phyloP scores from a whole-genome alignment of 495 filamentous ascomycete genomes.

The Astrocystis sublimbata region DNA sequence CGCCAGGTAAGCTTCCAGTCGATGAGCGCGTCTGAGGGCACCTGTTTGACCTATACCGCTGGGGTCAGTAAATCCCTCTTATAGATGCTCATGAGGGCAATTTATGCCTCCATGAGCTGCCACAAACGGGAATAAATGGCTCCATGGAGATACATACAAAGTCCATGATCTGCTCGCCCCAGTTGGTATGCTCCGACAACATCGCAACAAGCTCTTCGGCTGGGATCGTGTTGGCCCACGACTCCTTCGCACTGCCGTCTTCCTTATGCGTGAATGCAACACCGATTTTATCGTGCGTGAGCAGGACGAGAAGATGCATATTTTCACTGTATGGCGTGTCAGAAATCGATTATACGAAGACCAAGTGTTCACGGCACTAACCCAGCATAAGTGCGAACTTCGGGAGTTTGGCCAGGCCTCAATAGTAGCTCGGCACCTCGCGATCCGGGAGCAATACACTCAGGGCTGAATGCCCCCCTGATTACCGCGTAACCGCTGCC shows the following conservation, averaged over 20 bases:
- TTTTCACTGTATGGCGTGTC: neutral
- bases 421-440: constrained; percentile 1
- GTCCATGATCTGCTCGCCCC: constrained; percentile 56
- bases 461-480: constrained; percentile 4
- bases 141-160: no score
- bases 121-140: no score
- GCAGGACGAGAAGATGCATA: constrained; percentile 45
- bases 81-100: no score
- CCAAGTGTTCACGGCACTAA: constrained; percentile 43
- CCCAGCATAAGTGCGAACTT: constrained; percentile 11
- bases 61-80: no score
- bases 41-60: no score
- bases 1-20: constrained; percentile 67
- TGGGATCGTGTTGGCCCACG: constrained; percentile 54
- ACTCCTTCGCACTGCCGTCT: constrained; percentile 54
- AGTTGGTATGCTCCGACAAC: constrained; percentile 47
- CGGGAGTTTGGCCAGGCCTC: neutral
- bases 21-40: constrained; percentile 53
- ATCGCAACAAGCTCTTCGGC: constrained; percentile 48
- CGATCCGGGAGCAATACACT: neutral
- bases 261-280: constrained; percentile 64
- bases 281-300: constrained; percentile 57
- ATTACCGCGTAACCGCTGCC: constrained; percentile 21
- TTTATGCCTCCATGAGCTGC: no score
- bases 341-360: constrained; percentile 47